Conservation (phyloP, 192 early-diverging fungal species). For the Backusella circina region DNA sequence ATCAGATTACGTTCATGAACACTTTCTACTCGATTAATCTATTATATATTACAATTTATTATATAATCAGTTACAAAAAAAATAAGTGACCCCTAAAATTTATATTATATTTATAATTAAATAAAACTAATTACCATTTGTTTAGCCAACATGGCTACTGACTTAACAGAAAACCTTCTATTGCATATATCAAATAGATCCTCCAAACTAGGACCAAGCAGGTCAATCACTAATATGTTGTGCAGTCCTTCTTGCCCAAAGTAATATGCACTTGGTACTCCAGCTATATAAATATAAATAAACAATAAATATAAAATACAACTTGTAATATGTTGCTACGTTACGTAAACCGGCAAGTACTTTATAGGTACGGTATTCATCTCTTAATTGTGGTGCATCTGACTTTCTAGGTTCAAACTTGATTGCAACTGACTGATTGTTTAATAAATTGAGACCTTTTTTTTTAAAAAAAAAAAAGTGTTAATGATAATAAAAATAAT, state of each 20-base stretch:
- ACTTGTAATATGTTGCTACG: neutral
- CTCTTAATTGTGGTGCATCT: slow-evolving; percentile 94
- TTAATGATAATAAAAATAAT: neutral
- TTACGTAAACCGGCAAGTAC: slow-evolving; percentile 71
- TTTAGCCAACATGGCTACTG: slow-evolving; percentile 92
- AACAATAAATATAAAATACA: neutral
- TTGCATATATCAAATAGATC: slow-evolving; percentile 95
- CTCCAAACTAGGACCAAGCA: slow-evolving; percentile 93
- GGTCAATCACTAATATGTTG: slow-evolving; percentile 89
- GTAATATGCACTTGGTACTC: slow-evolving; percentile 88
- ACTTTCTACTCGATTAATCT: slow-evolving; percentile 77
- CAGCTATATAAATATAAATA: slow-evolving; percentile 41
- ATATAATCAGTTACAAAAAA: neutral
- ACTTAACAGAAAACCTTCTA: slow-evolving; percentile 88
- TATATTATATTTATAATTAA: neutral
- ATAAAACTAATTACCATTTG: slow-evolving; percentile 66
- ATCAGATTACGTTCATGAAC: slow-evolving; percentile 94
- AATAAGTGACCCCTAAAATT: neutral
- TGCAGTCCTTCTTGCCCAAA: slow-evolving; percentile 96
- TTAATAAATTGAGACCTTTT: slow-evolving; percentile 78
- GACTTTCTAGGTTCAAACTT: slow-evolving; percentile 96
- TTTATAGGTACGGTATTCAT: slow-evolving; percentile 95
- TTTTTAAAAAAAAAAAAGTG: neutral
- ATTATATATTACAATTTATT: neutral
- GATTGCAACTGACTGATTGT: slow-evolving; percentile 90